Percentiles rank a stretch among this genome's conserved stretches.
Evolutionary conservation across 139 green algal species (phyloP).

Genomic region (Chlamydomonas asymmetrica): DNA sequence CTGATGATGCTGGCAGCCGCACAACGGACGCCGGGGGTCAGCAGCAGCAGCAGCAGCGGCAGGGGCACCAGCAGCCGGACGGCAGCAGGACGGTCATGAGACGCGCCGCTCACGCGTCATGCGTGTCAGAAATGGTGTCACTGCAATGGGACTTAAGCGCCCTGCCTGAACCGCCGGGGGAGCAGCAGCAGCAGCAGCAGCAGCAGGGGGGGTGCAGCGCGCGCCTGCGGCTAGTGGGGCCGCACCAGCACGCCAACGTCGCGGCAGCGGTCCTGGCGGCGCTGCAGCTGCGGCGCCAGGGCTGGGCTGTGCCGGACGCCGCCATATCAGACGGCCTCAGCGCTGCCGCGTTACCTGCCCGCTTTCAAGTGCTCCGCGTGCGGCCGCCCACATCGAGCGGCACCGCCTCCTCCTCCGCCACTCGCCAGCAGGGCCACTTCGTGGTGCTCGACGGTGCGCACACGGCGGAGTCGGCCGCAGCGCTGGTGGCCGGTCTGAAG

Average conservation of each 20-base stretch:
- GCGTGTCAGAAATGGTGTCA: too few relatives aligned
- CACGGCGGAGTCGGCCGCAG: constrained; percentile 64
- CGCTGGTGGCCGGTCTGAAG: constrained; percentile 54
- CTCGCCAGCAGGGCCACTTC: constrained; percentile 9
- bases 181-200: constrained; percentile 10
- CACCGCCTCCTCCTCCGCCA: not conserved
- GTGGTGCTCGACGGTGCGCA: constrained; percentile 83
- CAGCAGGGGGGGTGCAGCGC: not conserved
- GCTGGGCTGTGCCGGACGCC: constrained; percentile 33
- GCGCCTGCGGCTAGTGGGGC: constrained; percentile 57
- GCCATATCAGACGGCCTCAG: constrained; percentile 47
- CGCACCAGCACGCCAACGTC: constrained; percentile 73
- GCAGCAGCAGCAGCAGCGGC: too few relatives aligned
- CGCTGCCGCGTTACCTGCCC: constrained; percentile 52
- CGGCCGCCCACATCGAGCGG: not conserved
- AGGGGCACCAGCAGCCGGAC: too few relatives aligned
- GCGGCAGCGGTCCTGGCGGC: constrained; percentile 60
- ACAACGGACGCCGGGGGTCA: too few relatives aligned
- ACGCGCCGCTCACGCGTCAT: too few relatives aligned
- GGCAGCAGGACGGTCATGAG: too few relatives aligned
- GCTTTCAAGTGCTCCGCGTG: constrained; percentile 71
- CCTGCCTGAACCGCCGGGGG: too few relatives aligned
- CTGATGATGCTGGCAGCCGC: too few relatives aligned
- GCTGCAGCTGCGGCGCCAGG: constrained; percentile 32
- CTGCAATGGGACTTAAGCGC: too few relatives aligned